A percentile compares a stretch with the other conserved stretches of the same genome.
Evolutionary conservation across 179 eudicot genomes (phyloP).

Genomic region (Beta corolliflora): DNA sequence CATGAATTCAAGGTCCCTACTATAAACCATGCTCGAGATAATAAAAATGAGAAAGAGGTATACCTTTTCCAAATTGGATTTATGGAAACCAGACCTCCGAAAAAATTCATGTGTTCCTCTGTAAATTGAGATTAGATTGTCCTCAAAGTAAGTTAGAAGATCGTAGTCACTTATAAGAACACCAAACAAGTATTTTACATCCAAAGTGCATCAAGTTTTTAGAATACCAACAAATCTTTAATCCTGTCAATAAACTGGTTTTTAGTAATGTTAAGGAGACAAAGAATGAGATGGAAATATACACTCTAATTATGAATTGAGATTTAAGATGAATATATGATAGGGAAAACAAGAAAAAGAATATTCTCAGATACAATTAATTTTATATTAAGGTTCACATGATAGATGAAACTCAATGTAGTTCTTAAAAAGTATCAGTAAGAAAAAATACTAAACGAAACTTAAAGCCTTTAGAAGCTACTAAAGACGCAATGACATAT

Average conservation of each 20-base stretch:
- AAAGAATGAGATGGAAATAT: background rate
- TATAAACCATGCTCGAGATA: background rate
- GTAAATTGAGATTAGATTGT: slow-evolving; percentile 74
- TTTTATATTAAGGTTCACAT: too few species aligned
- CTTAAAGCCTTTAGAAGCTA: too few species aligned
- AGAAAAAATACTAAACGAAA: too few species aligned
- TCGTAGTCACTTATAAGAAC: background rate
- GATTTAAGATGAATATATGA: background rate
- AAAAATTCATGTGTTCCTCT: slow-evolving; percentile 93
- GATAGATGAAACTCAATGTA: too few species aligned
- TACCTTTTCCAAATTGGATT: slow-evolving; percentile 92
- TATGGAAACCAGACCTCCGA: slow-evolving; percentile 95
- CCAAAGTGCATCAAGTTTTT: background rate
- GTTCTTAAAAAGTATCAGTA: too few species aligned
- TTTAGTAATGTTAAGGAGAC: background rate
- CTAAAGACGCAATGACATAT: too few species aligned
- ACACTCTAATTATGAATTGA: background rate
- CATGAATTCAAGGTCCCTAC: background rate
- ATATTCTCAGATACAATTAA: too few species aligned
- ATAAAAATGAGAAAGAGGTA: slow-evolving; percentile 13
- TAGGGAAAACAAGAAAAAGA: background rate
- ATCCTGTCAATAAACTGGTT: background rate
- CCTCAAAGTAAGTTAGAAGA: slow-evolving; percentile 38
- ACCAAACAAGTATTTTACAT: background rate
- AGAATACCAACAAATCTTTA: background rate